These are phyloP conservation scores for Lunasporangiospora selenospora DNA, from an alignment of 192 early-diverging fungal species.

Conservation along the genomic window DNA sequence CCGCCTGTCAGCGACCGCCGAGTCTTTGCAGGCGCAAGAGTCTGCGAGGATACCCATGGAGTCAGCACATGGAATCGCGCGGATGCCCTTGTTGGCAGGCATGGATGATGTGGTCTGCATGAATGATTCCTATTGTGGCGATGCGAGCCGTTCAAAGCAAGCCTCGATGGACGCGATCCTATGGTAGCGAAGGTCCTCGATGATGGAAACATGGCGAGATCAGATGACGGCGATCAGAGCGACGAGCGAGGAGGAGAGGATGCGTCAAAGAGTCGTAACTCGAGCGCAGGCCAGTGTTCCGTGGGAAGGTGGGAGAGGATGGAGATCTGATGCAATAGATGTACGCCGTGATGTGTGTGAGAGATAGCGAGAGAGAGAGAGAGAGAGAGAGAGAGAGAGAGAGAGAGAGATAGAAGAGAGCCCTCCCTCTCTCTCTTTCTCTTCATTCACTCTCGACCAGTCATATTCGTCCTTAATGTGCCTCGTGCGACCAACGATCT, in stretches of 20 bases:
- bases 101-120: background rate
- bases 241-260: background rate
- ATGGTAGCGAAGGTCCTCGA: background rate
- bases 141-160: background rate
- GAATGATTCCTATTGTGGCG: background rate
- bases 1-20: too few relatives aligned
- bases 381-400: background rate
- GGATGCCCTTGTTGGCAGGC: too few relatives aligned
- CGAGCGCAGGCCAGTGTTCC: slow-evolving; percentile 1
- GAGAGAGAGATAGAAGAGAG: background rate
- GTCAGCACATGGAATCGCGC: too few relatives aligned
- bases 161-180: background rate
- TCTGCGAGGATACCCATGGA: background rate
- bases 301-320: slow-evolving; percentile 1
- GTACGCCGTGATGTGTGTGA: too few relatives aligned
- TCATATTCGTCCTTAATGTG: too few relatives aligned
- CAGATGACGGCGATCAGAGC: background rate
- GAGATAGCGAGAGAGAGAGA: background rate
- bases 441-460: too few relatives aligned
- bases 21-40: too few relatives aligned
- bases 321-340: too few relatives aligned
- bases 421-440: too few relatives aligned
- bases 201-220: background rate
- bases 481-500: too few relatives aligned
- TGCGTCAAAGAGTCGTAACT: background rate